Conservation (phyloP, 352 stramenopile genomes). For the Globisporangium uncinulatum region DNA sequence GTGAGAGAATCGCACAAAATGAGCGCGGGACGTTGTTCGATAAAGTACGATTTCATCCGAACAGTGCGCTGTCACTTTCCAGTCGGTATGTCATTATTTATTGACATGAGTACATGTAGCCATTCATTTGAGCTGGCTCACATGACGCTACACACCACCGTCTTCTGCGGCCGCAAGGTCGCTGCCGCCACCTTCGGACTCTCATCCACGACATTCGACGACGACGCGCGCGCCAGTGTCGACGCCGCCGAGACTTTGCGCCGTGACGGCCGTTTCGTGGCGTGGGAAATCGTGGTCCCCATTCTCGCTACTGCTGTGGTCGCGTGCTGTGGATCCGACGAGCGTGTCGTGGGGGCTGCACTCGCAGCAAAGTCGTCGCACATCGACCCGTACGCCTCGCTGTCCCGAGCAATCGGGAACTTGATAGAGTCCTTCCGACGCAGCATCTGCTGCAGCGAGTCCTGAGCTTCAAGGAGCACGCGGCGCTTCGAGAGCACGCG, state of each 20-base stretch:
- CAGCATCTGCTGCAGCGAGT: conserved; percentile 30
- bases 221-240: conserved; percentile 2
- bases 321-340: too few species aligned
- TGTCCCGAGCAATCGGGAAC: conserved; percentile 1
- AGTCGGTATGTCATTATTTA: too few species aligned
- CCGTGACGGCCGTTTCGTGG: background rate
- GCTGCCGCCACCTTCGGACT: background rate
- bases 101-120: too few species aligned
- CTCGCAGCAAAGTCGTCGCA: too few species aligned
- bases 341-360: conserved; percentile 3
- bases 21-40: too few species aligned
- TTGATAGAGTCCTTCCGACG: conserved; percentile 13
- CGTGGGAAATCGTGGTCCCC: too few species aligned
- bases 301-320: background rate
- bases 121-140: too few species aligned
- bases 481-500: conserved; percentile 16
- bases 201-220: background rate
- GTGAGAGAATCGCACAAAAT: too few species aligned
- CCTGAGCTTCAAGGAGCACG: conserved; percentile 28
- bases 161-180: conserved; percentile 13
- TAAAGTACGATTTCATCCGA: too few species aligned
- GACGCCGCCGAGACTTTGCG: background rate
- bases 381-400: conserved; percentile 1
- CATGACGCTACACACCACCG: conserved; percentile 23
- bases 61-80: too few species aligned